Evolutionary conservation across 2,329 filamentous ascomycete species (phyloP).

Genomic region (Penicillium palitans): DNA sequence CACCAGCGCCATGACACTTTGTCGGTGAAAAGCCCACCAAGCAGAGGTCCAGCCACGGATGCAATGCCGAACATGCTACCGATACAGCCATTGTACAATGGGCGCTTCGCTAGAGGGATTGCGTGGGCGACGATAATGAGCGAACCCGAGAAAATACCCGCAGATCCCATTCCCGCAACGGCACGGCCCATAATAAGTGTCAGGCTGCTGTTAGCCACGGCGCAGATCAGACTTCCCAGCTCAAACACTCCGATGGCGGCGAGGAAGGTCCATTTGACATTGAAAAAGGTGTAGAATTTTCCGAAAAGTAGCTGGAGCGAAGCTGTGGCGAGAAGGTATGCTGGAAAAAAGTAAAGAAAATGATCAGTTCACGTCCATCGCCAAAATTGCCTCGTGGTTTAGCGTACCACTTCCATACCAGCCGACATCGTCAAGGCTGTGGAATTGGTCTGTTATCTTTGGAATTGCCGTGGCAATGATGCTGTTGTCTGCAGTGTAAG

Average conservation of each 20-base stretch:
- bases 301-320: slow-evolving; percentile 40
- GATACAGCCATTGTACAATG: slow-evolving; percentile 48
- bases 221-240: slow-evolving; percentile 40
- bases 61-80: slow-evolving; percentile 60
- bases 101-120: slow-evolving; percentile 55
- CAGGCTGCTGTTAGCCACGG: slow-evolving; percentile 32
- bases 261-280: slow-evolving; percentile 38
- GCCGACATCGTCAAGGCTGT: slow-evolving; percentile 54
- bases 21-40: slow-evolving; percentile 50
- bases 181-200: slow-evolving; percentile 38
- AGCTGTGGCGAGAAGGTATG: slow-evolving; percentile 31
- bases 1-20: slow-evolving; percentile 43
- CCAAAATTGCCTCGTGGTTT: not conserved
- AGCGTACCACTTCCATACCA: slow-evolving; percentile 57
- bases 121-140: slow-evolving; percentile 28
- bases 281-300: slow-evolving; percentile 36
- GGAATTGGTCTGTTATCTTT: slow-evolving; percentile 20
- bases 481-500: not conserved
- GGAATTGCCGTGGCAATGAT: slow-evolving; percentile 15
- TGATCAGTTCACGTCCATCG: not conserved
- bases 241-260: slow-evolving; percentile 38
- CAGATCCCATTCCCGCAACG: slow-evolving; percentile 36
- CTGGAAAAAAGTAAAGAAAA: slow-evolving; percentile 14
- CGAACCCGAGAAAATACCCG: slow-evolving; percentile 34
- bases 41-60: slow-evolving; percentile 41